phyloP scores from a whole-genome alignment of 371 early-diverging fungal species.

The Mucor mucedo region DNA sequence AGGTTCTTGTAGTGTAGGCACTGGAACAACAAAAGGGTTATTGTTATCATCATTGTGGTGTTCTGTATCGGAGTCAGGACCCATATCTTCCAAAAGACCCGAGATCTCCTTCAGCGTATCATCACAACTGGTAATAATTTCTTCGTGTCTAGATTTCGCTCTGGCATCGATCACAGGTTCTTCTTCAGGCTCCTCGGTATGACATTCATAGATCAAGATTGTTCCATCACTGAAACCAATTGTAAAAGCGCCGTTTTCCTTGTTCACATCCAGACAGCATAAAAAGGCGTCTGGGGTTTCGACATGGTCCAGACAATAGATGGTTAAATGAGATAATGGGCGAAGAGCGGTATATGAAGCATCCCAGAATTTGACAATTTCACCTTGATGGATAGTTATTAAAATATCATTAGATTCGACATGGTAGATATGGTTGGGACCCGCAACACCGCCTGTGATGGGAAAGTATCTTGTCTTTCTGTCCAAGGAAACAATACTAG shows the following conservation, averaged over 20 bases:
- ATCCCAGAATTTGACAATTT: conserved; percentile 60
- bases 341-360: conserved; percentile 54
- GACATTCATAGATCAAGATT: conserved; percentile 33
- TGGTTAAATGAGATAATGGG: conserved; percentile 54
- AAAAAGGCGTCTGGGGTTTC: conserved; percentile 28
- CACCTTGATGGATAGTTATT: conserved; percentile 52
- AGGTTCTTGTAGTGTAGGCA: conserved; percentile 8
- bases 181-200: conserved; percentile 4
- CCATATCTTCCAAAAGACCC: conserved; percentile 45
- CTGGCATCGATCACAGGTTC: background rate
- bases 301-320: conserved; percentile 28
- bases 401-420: conserved; percentile 54
- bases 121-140: conserved; percentile 38
- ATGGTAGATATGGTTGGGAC: conserved; percentile 47
- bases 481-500: conserved; percentile 12
- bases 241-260: conserved; percentile 29
- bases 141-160: conserved; percentile 18
- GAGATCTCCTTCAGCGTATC: conserved; percentile 44
- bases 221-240: conserved; percentile 49
- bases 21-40: conserved; percentile 21
- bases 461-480: conserved; percentile 45
- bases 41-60: background rate
- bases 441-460: conserved; percentile 52
- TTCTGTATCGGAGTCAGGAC: conserved; percentile 11
- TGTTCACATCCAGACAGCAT: conserved; percentile 44